These are phyloP conservation scores for Eutrema heterophyllum DNA, from an alignment of 345 rosid genomes.

Conservation along the genomic window DNA sequence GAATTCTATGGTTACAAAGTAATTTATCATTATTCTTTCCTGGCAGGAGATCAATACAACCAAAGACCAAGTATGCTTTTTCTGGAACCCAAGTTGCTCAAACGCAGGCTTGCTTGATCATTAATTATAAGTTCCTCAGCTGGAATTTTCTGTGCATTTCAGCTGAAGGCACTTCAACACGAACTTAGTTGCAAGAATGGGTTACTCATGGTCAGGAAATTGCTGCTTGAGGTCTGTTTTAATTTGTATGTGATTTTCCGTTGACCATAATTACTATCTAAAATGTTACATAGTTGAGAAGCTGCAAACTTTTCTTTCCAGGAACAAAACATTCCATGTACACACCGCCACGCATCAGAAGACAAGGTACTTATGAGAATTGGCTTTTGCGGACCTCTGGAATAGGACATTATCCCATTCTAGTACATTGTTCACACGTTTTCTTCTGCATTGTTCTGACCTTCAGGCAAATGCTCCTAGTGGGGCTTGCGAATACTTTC, in stretches of 20 bases:
- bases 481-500: constrained; percentile 10
- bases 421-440: constrained; percentile 11
- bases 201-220: constrained; percentile 37
- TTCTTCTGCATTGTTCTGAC: constrained; percentile 22
- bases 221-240: constrained; percentile 16
- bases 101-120: constrained; percentile 11
- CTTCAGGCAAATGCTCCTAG: constrained; percentile 33
- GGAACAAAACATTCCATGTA: constrained; percentile 31
- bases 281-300: constrained; percentile 1
- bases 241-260: not conserved
- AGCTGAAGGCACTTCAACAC: constrained; percentile 63
- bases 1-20: not conserved
- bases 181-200: constrained; percentile 66
- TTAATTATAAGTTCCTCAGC: constrained; percentile 12
- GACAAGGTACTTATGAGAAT: constrained; percentile 28
- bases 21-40: constrained; percentile 18
- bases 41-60: constrained; percentile 66
- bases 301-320: constrained; percentile 14
- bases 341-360: constrained; percentile 21
- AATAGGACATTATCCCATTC: not conserved
- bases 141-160: constrained; percentile 24
- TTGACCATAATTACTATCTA: not conserved
- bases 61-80: constrained; percentile 55
- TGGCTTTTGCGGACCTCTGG: not conserved
- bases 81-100: constrained; percentile 15